Conservation (phyloP, 192 early-diverging fungal genomes). For the Spinellus fusiger region DNA sequence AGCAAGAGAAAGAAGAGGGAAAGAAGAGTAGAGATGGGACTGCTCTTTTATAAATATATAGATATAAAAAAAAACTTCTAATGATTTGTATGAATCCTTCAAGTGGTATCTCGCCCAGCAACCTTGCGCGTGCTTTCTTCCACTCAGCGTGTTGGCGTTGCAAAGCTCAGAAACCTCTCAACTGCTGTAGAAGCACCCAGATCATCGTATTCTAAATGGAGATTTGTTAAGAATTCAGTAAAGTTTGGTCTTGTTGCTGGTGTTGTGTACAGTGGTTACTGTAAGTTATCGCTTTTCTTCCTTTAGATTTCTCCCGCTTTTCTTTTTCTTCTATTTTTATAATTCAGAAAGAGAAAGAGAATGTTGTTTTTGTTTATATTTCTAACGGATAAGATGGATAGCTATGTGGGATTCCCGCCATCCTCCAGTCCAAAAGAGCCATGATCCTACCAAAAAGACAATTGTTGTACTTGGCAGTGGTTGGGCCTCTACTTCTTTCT, state of each 20-base stretch:
- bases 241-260: slow-evolving; percentile 9
- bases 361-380: no score
- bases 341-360: background rate
- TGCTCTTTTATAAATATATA: no score
- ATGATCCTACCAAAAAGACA: slow-evolving; percentile 41
- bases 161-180: no score
- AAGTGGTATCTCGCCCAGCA: no score
- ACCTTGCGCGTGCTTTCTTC: no score
- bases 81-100: no score
- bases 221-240: background rate
- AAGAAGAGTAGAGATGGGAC: no score
- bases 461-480: slow-evolving; percentile 35
- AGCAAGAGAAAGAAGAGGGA: no score
- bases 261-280: slow-evolving; percentile 16
- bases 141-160: no score
- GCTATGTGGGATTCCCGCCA: background rate
- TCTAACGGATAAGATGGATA: slow-evolving; percentile 7
- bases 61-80: no score
- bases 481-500: slow-evolving; percentile 37
- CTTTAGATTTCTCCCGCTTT: no score
- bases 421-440: background rate
- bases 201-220: slow-evolving; percentile 7
- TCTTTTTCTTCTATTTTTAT: background rate
- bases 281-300: slow-evolving; percentile 3
- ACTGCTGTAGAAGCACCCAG: background rate